Evolutionary conservation across 2,329 filamentous ascomycete species (phyloP).

Genomic region (Cladosporium sp.): DNA sequence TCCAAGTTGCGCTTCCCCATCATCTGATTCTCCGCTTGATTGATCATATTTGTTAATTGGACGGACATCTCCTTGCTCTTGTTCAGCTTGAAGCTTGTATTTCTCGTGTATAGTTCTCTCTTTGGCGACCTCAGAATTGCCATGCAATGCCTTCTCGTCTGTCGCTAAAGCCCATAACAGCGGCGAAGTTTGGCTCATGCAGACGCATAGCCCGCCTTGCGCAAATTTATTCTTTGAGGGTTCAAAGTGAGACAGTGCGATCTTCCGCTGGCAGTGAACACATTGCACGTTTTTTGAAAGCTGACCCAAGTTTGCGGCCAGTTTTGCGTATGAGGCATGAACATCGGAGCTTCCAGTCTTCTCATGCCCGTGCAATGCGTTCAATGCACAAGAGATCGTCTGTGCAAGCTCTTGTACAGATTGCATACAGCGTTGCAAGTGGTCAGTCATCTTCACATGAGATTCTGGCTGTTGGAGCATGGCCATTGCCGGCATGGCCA

Average conservation of each 20-base stretch:
- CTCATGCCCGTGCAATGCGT: background rate
- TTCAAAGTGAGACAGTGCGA: background rate
- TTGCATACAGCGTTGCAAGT: background rate
- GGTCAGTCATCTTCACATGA: background rate
- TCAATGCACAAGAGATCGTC: background rate
- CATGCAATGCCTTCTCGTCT: no score
- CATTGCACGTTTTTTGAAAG: background rate
- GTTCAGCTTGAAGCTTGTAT: no score
- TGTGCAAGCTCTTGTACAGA: conserved; percentile 4
- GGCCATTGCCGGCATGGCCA: background rate
- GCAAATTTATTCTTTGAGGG: background rate
- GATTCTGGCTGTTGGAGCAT: background rate
- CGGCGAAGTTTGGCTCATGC: background rate
- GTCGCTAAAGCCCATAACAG: background rate
- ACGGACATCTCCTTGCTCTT: no score
- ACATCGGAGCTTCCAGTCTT: background rate
- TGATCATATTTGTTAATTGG: no score
- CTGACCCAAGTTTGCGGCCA: background rate
- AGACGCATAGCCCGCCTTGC: background rate
- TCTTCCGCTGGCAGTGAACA: background rate
- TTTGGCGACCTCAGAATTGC: no score
- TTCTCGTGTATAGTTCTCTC: no score
- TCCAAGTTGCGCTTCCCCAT: no score
- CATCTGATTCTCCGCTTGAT: no score
- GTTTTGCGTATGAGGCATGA: background rate